Evolutionary conservation across 257 asterid genomes (phyloP).

Genomic region (Solanum pinnatisectum): DNA sequence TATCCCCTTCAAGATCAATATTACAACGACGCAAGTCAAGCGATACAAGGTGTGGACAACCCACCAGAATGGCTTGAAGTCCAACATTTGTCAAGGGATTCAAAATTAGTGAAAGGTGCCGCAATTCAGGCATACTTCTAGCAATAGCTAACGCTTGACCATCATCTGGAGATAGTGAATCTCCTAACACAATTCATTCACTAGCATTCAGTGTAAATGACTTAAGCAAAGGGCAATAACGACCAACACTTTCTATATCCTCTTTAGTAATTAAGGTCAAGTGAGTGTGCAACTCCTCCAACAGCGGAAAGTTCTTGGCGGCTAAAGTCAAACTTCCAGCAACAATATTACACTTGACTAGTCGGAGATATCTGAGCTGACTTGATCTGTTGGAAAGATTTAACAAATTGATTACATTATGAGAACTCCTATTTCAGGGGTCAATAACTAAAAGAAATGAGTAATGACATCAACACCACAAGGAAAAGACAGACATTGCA

Average conservation of each 20-base stretch:
- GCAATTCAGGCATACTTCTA: conserved; percentile 25
- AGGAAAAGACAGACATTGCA: too few relatives aligned
- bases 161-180: not conserved
- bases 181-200: not conserved
- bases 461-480: too few relatives aligned
- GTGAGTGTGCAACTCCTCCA: conserved; percentile 29
- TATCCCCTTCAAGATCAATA: not conserved
- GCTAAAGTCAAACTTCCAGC: conserved; percentile 7
- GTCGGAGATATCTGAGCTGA: conserved; percentile 19
- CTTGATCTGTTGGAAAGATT: conserved; percentile 1
- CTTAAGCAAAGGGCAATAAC: conserved; percentile 20
- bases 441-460: too few relatives aligned
- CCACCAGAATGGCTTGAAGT: not conserved
- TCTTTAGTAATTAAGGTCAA: conserved; percentile 6
- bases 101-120: not conserved
- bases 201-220: conserved; percentile 5
- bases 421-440: not conserved
- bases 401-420: not conserved
- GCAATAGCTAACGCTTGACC: not conserved
- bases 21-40: not conserved
- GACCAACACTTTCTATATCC: conserved; percentile 25
- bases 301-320: conserved; percentile 7
- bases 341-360: not conserved
- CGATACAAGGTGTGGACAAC: not conserved
- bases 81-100: not conserved